Evolutionary conservation across 352 stramenopile species (phyloP).

Genomic region (Phytophthora uliginosa): DNA sequence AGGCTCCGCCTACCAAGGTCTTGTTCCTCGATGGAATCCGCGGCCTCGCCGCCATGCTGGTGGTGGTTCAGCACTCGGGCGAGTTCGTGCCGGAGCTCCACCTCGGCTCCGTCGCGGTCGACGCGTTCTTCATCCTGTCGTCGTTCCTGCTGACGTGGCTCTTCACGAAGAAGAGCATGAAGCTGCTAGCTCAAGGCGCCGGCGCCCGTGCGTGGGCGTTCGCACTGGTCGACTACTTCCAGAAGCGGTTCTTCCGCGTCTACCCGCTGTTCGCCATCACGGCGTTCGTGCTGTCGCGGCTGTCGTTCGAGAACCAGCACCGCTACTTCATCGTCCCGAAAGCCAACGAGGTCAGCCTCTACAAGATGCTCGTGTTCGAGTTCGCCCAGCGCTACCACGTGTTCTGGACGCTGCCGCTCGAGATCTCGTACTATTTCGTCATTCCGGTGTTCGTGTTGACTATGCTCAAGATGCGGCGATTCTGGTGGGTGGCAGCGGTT

Average conservation of each 20-base stretch:
- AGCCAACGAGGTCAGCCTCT: constrained; percentile 35
- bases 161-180: constrained; percentile 43
- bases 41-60: constrained; percentile 48
- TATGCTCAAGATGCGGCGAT: constrained; percentile 24
- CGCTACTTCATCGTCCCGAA: constrained; percentile 40
- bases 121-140: constrained; percentile 58
- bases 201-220: constrained; percentile 24
- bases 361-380: constrained; percentile 49
- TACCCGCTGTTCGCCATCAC: constrained; percentile 61
- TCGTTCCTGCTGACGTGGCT: constrained; percentile 52
- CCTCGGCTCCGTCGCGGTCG: constrained; percentile 41
- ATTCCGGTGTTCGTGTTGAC: constrained; percentile 47
- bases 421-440: constrained; percentile 57
- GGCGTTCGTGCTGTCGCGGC: constrained; percentile 35
- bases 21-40: constrained; percentile 51
- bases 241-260: constrained; percentile 63
- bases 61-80: constrained; percentile 34
- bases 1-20: constrained; percentile 15
- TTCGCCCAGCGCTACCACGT: constrained; percentile 47
- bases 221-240: constrained; percentile 50
- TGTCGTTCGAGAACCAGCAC: constrained; percentile 39
- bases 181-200: constrained; percentile 36
- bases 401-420: constrained; percentile 63
- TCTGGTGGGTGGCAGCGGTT: constrained; percentile 38
- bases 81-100: constrained; percentile 26